Percentiles rank a stretch among this genome's conserved stretches.
Conservation (phyloP, 1,139 yeast species). For the Barnettozyma hawaiiensis region DNA sequence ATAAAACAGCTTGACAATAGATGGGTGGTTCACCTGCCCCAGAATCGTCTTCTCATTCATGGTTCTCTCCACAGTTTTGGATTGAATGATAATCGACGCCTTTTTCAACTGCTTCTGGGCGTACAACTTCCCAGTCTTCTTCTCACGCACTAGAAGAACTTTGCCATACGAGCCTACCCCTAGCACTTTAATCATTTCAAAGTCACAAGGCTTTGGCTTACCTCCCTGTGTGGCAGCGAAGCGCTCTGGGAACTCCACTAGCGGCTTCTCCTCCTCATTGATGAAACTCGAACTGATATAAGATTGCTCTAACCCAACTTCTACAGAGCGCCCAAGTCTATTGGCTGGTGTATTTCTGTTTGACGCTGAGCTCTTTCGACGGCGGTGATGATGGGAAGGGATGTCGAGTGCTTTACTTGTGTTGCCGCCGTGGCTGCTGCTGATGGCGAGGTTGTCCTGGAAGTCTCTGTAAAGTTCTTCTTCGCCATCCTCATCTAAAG, state of each 20-base stretch:
- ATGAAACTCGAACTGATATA: conserved; percentile 22
- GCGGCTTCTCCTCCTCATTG: neutral
- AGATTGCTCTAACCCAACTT: conserved; percentile 38
- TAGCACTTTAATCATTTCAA: conserved; percentile 71
- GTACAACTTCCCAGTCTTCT: conserved; percentile 58
- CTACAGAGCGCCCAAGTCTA: conserved; percentile 42
- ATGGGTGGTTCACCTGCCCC: conserved; percentile 72
- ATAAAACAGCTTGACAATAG: conserved; percentile 80
- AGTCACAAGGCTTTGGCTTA: conserved; percentile 46
- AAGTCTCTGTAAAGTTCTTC: conserved; percentile 17
- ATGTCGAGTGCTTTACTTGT: conserved; percentile 18
- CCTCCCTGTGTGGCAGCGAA: neutral
- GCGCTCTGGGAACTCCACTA: neutral
- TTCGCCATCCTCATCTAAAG: conserved; percentile 21
- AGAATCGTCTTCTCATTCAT: conserved; percentile 56
- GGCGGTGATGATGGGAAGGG: conserved; percentile 5
- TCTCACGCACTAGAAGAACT: conserved; percentile 71
- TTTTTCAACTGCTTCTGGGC: conserved; percentile 89
- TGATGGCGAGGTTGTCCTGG: conserved; percentile 15
- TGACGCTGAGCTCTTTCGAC: conserved; percentile 31
- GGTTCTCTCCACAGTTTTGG: conserved; percentile 25
- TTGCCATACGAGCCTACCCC: conserved; percentile 93
- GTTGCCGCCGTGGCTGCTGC: no score
- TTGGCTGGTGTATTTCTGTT: conserved; percentile 29
- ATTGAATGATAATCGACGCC: conserved; percentile 56